These are phyloP conservation scores for Micromonas commoda DNA, from an alignment of 139 green algal genomes.

Conservation along the genomic window DNA sequence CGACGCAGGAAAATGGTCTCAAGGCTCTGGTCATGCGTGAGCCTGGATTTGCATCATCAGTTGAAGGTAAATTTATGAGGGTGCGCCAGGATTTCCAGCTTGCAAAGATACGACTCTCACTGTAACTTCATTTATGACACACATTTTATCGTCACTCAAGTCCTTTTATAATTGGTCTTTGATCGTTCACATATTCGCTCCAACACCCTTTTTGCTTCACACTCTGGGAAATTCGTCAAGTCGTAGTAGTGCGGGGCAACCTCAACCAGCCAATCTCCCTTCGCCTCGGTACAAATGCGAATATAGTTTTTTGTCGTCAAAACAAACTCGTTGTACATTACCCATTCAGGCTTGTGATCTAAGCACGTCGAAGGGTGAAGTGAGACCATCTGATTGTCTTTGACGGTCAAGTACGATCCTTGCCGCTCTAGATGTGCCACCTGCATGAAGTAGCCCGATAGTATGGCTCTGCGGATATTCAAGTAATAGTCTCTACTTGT, in stretches of 20 bases:
- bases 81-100: too few species aligned
- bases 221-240: constrained; percentile 85
- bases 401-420: constrained; percentile 97
- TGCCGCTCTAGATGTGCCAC: constrained; percentile 83
- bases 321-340: constrained; percentile 99
- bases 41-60: too few species aligned
- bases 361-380: constrained; percentile 92
- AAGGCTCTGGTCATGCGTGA: too few species aligned
- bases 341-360: constrained; percentile 94
- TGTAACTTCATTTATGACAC: too few species aligned
- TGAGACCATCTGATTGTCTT: constrained; percentile 95
- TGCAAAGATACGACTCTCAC: too few species aligned
- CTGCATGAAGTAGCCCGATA: constrained; percentile 96
- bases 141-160: too few species aligned
- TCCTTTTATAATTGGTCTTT: too few species aligned
- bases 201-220: constrained; percentile 71
- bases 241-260: constrained; percentile 96
- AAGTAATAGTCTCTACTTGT: constrained; percentile 81
- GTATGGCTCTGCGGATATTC: constrained; percentile 96
- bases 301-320: constrained; percentile 97
- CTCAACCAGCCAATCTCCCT: constrained; percentile 94
- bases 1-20: too few species aligned
- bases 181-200: constrained; percentile 75
- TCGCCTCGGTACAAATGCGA: constrained; percentile 80
- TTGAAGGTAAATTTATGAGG: too few species aligned